Conservation (phyloP, 345 rosid species). For the Diplotaxis tenuifolia region DNA sequence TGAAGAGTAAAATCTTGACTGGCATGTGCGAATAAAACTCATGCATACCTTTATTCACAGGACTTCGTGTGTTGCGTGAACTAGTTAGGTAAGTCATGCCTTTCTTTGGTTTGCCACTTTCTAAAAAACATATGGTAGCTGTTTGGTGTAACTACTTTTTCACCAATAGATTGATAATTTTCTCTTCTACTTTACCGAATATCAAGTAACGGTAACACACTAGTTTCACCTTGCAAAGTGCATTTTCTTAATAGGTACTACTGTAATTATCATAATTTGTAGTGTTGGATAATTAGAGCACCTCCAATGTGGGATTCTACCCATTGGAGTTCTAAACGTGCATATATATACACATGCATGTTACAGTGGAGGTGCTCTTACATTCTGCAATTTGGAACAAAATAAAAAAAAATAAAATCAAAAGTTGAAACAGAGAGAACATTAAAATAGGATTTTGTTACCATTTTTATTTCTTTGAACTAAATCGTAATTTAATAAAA, state of each 20-base stretch:
- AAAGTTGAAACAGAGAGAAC: not conserved
- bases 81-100: not conserved
- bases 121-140: not conserved
- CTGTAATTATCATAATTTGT: not conserved
- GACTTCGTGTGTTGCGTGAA: not conserved
- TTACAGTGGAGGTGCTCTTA: too few relatives aligned
- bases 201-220: not conserved
- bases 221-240: not conserved
- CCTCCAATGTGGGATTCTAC: too few relatives aligned
- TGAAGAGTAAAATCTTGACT: not conserved
- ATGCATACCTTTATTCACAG: not conserved
- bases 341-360: too few relatives aligned
- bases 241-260: not conserved
- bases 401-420: not conserved
- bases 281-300: not conserved
- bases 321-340: too few relatives aligned
- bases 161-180: not conserved
- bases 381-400: not conserved
- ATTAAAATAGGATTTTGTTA: not conserved
- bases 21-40: not conserved
- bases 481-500: not conserved
- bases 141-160: not conserved
- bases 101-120: not conserved
- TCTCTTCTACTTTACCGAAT: not conserved
- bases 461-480: not conserved